Evolutionary conservation across 805 yeast genomes (phyloP), one percentile per base, ranked within the genome.

Genomic region (Sugiyamaella qingdaonensis): DNA sequence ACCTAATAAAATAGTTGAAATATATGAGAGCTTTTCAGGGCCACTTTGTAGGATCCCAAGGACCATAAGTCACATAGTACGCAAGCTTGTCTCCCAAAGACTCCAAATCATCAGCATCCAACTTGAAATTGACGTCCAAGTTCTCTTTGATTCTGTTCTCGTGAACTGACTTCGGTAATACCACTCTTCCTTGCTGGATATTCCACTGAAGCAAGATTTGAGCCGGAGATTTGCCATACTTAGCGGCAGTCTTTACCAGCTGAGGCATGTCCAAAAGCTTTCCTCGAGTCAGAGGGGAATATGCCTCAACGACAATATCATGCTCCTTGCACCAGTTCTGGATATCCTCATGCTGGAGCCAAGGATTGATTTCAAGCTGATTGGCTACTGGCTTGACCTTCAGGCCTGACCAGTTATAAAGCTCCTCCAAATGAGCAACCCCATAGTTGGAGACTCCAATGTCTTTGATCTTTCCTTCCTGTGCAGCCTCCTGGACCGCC

Each of bases 331-430:
- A 82, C 67, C 72, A 85, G 49, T 81, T 78, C 24, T 85, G 81
- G 53, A 88, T 73, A 47, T 83, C 82, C 49, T 76, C 69, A 61
- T 86, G 65, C 71, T 85, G 87, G 62, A 85, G 74, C 91, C 95
- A 88, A n/a, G 94, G 96, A 56, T 87, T 87, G 48, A 88, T 76
- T 68, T 88, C 96, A 62, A 88, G 78, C 66, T 88, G 95, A 67
- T 88, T 85, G 37, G 86, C 85, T 0, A 81, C 87, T 0, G 96
- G 91, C 59, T 75, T 75, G 57, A 78, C 63, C 54, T 68, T 76
- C 55, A 81, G 68, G 2, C 71, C 78, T 9, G 68, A 67, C 75
- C 80, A 78, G 4, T 61, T 62, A 35, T 77, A 62, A 21, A 84
- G 66, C 64, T 83, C 85, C 60, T 79, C 67, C 29, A 84, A 61